Evolutionary conservation across 257 asterid species (phyloP), one percentile per base, ranked within the genome.

Genomic region (Thymus mandschuricus): DNA sequence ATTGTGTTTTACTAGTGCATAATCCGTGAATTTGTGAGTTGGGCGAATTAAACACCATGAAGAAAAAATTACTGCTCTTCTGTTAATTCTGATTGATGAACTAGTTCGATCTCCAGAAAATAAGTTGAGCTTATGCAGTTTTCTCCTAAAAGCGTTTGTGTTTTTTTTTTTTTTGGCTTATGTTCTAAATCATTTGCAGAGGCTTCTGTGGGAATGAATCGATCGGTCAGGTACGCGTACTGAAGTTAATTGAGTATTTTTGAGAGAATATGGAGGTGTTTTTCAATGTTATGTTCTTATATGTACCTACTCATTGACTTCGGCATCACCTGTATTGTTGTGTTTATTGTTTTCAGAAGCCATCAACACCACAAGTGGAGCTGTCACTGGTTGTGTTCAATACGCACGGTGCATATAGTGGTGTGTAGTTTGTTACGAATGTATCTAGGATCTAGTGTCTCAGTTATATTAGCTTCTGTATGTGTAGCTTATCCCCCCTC

Each of bases 361-460:
- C 78, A 68, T 75, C 90, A 34, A 68, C 84, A 72, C 35, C 84
- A 46, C 80, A 69, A 65, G 82, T 75, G 62, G 90, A 80, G 80
- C 74, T 92, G 44, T 78, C 89, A 34, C 78, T 92, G 79, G 89
- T 91, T 69, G 77, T 82, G 89, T 91, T 89, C 83, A 76, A 86
- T 68, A 75, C 84, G 45, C 95, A 83, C 71, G 96, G 91, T 65
- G 74, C 87, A 69, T 82, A 81, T 61, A 82, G 91, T 80, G 85
- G 97, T 91, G 74, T 33, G 96, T 82, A 48, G 21, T 72, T 59
- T 64, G 21, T 21, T 21, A 21, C 21, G 21, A 21, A 21, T 21
- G 21, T 21, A 21, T 21, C 21, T 21, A 21, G 21, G 21, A 21
- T 21, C 21, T 21, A 21, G 21, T 21, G 21, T 21, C 21, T 21